These are phyloP conservation scores for Colletotrichum incanum DNA, from an alignment of 2,329 filamentous ascomycete species.

Conservation along the genomic window DNA sequence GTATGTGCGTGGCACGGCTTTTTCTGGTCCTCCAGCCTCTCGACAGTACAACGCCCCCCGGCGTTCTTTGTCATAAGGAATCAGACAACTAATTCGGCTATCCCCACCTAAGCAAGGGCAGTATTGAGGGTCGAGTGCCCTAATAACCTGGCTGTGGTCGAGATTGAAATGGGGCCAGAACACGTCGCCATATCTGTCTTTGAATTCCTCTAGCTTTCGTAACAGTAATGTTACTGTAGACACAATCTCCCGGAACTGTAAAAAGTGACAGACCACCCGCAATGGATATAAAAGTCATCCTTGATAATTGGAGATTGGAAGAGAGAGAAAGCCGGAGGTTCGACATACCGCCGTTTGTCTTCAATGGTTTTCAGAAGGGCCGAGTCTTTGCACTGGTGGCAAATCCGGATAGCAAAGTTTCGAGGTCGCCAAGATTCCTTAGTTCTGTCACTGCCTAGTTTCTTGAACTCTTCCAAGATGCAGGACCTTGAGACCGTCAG, in stretches of 20 bases:
- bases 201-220: background rate
- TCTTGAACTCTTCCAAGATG: no score
- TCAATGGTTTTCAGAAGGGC: no score
- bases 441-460: no score
- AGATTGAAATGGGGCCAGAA: constrained; percentile 1
- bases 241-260: background rate
- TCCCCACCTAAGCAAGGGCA: background rate
- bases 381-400: no score
- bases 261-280: background rate
- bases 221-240: background rate
- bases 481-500: no score
- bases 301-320: no score
- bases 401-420: no score
- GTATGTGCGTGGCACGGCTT: background rate
- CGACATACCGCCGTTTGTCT: no score
- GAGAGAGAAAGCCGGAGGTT: no score
- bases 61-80: background rate
- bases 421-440: no score
- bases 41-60: background rate
- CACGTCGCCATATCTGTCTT: background rate
- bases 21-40: no score
- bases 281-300: no score
- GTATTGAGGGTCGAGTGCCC: background rate
- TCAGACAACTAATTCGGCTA: background rate
- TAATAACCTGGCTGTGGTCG: background rate